Evolutionary conservation across 768 basidiomycete genomes (phyloP), one percentile per base, ranked within the genome.

Genomic region (Podaxis pistillaris): DNA sequence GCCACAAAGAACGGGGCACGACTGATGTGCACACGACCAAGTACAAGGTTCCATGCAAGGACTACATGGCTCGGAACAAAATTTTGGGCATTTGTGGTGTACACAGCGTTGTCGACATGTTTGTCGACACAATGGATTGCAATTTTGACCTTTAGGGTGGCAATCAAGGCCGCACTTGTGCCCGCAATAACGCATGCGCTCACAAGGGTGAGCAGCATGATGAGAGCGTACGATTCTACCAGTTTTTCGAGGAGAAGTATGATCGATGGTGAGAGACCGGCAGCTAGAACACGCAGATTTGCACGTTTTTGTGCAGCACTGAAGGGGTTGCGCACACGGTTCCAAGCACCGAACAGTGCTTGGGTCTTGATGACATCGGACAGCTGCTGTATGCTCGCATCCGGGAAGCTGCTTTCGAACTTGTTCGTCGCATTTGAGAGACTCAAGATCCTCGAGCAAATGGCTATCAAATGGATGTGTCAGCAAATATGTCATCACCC

Each of bases 1-100:
- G 13, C 88, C 87, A 67, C 89, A 90, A 0, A 87, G 82, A 6
- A 90, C 79, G 3, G 83, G 81, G 62, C 89, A 90, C 1, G 55
- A 60, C 30, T 78, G 64, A 66, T 90, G 89, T 9, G 76, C 65
- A 66, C 89, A 90, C 1, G 58, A 74, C 86, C 89, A 90, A 3
- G 75, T 76, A 65, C 89, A 91, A 3, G 78, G 73, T 66, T 86
- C 82, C 66, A 83, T 79, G 69, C 89, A 90, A 2, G 87, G 86
- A 0, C 83, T 78, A 65, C 88, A 89, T 1, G 83, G 81, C 0
- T 67, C 73, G 1, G 79, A 83, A 64, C 89, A 90, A 17, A 72
- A 65, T 0, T 69, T 67, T 5, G 61, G 73, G 33, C 33, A 33
- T 33, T 33, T 0, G 33, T 33, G 33, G 33, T 33, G 33, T 33